These are phyloP conservation scores for Marasmius sp. DNA, from an alignment of 1,284 basidiomycete species.

Conservation along the genomic window DNA sequence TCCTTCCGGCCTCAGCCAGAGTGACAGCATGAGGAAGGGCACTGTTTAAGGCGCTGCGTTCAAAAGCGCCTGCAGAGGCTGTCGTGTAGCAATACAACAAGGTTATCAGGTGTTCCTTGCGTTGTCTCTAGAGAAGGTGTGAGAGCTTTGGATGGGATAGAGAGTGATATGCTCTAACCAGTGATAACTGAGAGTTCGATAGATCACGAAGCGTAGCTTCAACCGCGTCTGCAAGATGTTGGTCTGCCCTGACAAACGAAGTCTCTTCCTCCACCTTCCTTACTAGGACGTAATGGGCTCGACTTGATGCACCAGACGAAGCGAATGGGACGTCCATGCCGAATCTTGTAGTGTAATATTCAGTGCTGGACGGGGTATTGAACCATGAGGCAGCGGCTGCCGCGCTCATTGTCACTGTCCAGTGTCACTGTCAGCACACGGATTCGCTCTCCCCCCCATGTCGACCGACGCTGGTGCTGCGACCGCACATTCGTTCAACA, in stretches of 20 bases:
- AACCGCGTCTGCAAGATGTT: constrained; percentile 56
- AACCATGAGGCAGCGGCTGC: background rate
- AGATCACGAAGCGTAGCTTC: constrained; percentile 53
- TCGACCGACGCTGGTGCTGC: constrained; percentile 29
- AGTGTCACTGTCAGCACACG: background rate
- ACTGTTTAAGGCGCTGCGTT: constrained; percentile 52
- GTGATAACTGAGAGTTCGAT: constrained; percentile 42
- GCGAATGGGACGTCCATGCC: constrained; percentile 71
- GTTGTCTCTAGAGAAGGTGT: constrained; percentile 43
- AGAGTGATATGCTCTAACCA: constrained; percentile 40
- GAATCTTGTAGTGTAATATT: background rate
- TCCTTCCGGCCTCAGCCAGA: constrained; percentile 64
- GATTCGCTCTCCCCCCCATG: constrained; percentile 12
- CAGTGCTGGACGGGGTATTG: background rate
- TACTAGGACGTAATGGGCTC: constrained; percentile 71
- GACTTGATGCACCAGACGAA: constrained; percentile 72
- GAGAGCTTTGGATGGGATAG: constrained; percentile 4
- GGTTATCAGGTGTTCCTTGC: constrained; percentile 61
- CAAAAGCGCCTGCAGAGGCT: constrained; percentile 39
- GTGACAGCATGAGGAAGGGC: constrained; percentile 71
- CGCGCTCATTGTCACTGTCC: background rate
- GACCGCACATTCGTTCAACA: constrained; percentile 73
- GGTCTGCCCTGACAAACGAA: constrained; percentile 56
- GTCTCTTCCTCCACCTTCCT: constrained; percentile 63
- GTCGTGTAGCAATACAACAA: constrained; percentile 68